Conservation (phyloP, 2,329 filamentous ascomycete species). For the Emericellopsis cladophorae region DNA sequence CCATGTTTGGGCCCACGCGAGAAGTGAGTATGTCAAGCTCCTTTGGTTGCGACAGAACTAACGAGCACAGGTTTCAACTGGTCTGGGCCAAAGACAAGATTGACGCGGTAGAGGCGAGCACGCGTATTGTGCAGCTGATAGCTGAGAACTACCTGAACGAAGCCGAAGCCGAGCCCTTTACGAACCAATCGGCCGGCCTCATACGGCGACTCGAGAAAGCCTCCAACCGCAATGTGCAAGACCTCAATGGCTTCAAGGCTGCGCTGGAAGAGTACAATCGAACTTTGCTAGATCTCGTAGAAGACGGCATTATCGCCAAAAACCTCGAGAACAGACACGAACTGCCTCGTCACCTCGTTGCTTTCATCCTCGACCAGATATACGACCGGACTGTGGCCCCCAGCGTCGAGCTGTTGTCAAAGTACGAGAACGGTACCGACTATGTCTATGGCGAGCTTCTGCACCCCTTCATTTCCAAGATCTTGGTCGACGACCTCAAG, state of each 20-base stretch:
- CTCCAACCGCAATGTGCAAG: constrained; percentile 50
- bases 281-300: constrained; percentile 50
- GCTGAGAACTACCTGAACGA: constrained; percentile 67
- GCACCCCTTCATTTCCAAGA: constrained; percentile 69
- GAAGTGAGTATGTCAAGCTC: constrained; percentile 30
- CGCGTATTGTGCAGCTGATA: constrained; percentile 55
- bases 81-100: constrained; percentile 70
- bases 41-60: constrained; percentile 3
- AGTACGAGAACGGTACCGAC: constrained; percentile 82
- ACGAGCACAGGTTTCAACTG: constrained; percentile 37
- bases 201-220: constrained; percentile 68
- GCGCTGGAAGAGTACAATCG: constrained; percentile 70
- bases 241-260: constrained; percentile 55
- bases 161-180: constrained; percentile 53
- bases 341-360: constrained; percentile 59
- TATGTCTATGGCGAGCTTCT: constrained; percentile 92
- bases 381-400: constrained; percentile 90
- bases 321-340: constrained; percentile 58
- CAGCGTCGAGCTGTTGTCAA: constrained; percentile 67
- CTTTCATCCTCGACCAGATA: constrained; percentile 74
- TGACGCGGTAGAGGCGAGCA: constrained; percentile 63
- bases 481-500: constrained; percentile 62
- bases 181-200: constrained; percentile 60
- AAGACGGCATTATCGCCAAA: constrained; percentile 57
- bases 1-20: constrained; percentile 62